Evolutionary conservation across 2,329 filamentous ascomycete species (phyloP), one percentile per base, ranked within the genome.

Genomic region (Aspergillus quadrilineatus): DNA sequence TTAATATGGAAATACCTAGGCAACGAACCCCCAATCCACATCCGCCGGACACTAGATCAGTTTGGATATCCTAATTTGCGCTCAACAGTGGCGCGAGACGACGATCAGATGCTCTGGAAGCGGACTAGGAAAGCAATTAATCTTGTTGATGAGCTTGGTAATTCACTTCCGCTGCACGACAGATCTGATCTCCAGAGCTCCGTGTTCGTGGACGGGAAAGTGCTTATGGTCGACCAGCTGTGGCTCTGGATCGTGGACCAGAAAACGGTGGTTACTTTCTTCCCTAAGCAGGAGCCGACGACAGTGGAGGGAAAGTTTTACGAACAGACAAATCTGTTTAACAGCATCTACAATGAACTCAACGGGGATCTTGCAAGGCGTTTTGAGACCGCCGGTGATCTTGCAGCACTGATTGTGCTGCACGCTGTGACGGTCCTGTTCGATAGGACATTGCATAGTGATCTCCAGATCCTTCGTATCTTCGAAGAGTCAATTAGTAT

Each of bases 101-200:
- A 85, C 43, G 85, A 88, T 42, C 85, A 88, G 66, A 87, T 88
- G 82, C 70, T 88, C 6, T 88, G 87, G 68, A 88, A 88, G 62
- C 63, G 73, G 2, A 75, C 87, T 1, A 85, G 83, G 1, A 85
- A 84, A 61, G 74, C 81, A 54, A 70, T 65, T 6, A 78, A 65
- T 30, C 54, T 67, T 6, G 59, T 71, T 62, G 59, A 73, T 0
- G 75, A 80, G 2, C 69, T 74, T 2, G 71, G 74, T 0, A 77
- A 83, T 28, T 82, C 84, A 0, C 52, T 63, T 4, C 61, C 60
- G 4, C 30, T 57, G 0, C 54, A 60, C 1, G 60, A 66, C n/a
- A 49, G 63, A 6, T 45, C 55, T 1, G 60, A 65, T 0, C 49
- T 58, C 0, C 34, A 58, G 2, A 34, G 15, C 30, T 57, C 59